These are phyloP conservation scores for Fusarium albidum DNA, from an alignment of 2,329 filamentous ascomycete genomes.

Conservation along the genomic window DNA sequence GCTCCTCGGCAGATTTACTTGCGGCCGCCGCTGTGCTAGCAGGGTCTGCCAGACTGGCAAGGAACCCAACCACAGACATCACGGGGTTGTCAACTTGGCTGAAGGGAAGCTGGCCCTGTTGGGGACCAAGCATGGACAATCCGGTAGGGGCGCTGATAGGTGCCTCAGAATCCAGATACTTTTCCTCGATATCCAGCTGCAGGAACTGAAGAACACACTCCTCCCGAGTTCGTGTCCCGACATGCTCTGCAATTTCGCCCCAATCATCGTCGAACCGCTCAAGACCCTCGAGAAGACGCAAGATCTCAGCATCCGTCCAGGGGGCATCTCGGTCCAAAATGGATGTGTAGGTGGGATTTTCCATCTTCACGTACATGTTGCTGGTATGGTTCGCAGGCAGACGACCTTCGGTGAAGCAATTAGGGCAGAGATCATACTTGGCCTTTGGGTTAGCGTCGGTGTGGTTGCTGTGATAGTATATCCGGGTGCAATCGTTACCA, in stretches of 20 bases:
- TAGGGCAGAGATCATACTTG: conserved; percentile 90
- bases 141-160: conserved; percentile 61
- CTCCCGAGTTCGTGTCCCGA: conserved; percentile 89
- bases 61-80: conserved; percentile 93
- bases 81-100: conserved; percentile 95
- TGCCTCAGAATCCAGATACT: conserved; percentile 84
- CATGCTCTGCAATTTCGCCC: conserved; percentile 90
- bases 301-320: conserved; percentile 89
- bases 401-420: conserved; percentile 85
- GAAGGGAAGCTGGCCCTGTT: conserved; percentile 85
- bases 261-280: conserved; percentile 97
- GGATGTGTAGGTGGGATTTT: conserved; percentile 83
- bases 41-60: conserved; percentile 90
- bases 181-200: conserved; percentile 96
- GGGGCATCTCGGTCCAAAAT: conserved; percentile 84
- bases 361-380: conserved; percentile 85
- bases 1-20: conserved; percentile 84
- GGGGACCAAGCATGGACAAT: conserved; percentile 72
- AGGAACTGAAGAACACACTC: conserved; percentile 98
- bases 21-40: conserved; percentile 90
- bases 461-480: conserved; percentile 67
- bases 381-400: conserved; percentile 82
- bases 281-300: conserved; percentile 89
- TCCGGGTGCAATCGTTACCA: conserved; percentile 82
- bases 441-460: conserved; percentile 68